phyloP scores from a whole-genome alignment of 2,329 filamentous ascomycete genomes.

The Bimuria novae-zelandiae region DNA sequence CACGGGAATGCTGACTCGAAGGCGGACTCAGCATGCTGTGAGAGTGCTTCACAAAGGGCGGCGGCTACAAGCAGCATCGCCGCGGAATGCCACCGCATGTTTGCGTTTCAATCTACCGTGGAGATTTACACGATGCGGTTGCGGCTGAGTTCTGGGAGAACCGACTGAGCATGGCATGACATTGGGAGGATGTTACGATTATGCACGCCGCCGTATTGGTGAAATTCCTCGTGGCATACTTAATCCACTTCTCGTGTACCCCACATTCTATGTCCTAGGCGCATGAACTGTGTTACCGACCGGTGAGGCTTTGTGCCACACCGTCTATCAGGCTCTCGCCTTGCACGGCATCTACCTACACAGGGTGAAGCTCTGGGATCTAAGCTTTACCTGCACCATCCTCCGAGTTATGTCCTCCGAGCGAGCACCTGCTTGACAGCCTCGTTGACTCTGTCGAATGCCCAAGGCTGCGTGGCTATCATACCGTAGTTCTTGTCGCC shows the following conservation, averaged over 20 bases:
- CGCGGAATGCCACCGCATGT: conserved; percentile 5
- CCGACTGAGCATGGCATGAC: conserved; percentile 1
- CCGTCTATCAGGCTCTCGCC: conserved; percentile 16
- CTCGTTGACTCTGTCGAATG: conserved; percentile 32
- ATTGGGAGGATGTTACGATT: neutral
- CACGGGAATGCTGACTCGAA: neutral
- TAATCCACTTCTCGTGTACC: conserved; percentile 17
- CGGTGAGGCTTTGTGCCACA: conserved; percentile 26
- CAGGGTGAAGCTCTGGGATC: too few relatives aligned
- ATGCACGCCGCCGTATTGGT: conserved; percentile 1
- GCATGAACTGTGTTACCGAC: conserved; percentile 16
- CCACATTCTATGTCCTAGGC: conserved; percentile 28
- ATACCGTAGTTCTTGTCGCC: conserved; percentile 43
- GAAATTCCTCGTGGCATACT: neutral
- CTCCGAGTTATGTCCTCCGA: conserved; percentile 20
- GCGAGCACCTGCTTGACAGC: conserved; percentile 35
- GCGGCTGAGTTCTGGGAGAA: neutral
- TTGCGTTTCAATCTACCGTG: conserved; percentile 7
- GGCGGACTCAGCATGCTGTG: conserved; percentile 16
- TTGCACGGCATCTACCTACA: conserved; percentile 18
- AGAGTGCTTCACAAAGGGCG: conserved; percentile 20
- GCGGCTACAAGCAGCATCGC: conserved; percentile 29
- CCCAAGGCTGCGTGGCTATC: conserved; percentile 35
- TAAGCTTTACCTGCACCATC: neutral
- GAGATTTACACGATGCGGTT: conserved; percentile 2